A percentile compares a stretch with the other conserved stretches of the same genome.
phyloP scores from a whole-genome alignment of 1,139 yeast genomes.

The Groenewaldozyma auringiensis region DNA sequence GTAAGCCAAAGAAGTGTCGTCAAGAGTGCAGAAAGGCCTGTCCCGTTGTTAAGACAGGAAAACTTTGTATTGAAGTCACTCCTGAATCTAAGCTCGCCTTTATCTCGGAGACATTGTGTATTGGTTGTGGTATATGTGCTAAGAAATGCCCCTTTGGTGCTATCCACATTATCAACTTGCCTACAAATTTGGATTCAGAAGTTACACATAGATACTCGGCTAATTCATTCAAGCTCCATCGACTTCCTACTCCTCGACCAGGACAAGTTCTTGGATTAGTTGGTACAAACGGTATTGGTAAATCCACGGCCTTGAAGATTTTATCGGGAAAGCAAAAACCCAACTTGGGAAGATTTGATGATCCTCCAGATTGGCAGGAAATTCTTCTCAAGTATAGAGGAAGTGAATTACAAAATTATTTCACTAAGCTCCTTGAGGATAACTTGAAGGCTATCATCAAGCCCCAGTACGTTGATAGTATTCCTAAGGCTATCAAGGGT shows the following conservation, averaged over 20 bases:
- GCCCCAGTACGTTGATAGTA: conserved; percentile 96
- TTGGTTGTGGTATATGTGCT: conserved; percentile 99
- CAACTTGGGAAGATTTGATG: conserved; percentile 84
- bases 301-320: conserved; percentile 94
- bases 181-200: conserved; percentile 85
- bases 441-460: conserved; percentile 89
- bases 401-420: conserved; percentile 90
- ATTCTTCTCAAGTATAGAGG: conserved; percentile 89
- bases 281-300: conserved; percentile 99
- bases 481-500: conserved; percentile 92
- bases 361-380: conserved; percentile 97
- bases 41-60: conserved; percentile 97
- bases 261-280: conserved; percentile 97
- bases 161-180: conserved; percentile 87
- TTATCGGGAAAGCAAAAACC: conserved; percentile 99
- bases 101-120: conserved; percentile 91
- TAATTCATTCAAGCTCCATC: conserved; percentile 91
- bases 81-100: conserved; percentile 90
- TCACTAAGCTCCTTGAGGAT: conserved; percentile 89
- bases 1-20: conserved; percentile 97
- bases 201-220: conserved; percentile 97
- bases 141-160: conserved; percentile 98
- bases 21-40: conserved; percentile 96
- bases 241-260: conserved; percentile 97
- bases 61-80: conserved; percentile 91